Conservation (phyloP, 2,329 filamentous ascomycete genomes). For the Apiospora arundinis region DNA sequence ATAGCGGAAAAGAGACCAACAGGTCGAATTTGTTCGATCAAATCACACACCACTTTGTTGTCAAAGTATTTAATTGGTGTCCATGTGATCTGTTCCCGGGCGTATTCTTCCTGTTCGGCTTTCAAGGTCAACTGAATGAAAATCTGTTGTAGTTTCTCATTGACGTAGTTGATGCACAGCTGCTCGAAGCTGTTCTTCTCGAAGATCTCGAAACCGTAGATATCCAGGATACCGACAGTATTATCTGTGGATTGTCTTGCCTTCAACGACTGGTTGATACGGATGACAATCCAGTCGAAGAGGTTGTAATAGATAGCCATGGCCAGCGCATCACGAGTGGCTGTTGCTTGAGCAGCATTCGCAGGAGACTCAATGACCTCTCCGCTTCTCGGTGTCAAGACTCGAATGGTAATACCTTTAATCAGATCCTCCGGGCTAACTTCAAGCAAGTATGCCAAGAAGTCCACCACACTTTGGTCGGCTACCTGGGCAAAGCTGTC, state of each 20-base stretch:
- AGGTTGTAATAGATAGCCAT: conserved; percentile 98
- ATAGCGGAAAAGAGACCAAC: conserved; percentile 93
- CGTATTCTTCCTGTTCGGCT: conserved; percentile 97
- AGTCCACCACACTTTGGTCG: conserved; percentile 92
- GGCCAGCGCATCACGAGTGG: conserved; percentile 88
- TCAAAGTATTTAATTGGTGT: conserved; percentile 99
- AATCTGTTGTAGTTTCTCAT: conserved; percentile 98
- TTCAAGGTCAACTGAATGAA: conserved; percentile 98
- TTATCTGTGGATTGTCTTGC: conserved; percentile 78
- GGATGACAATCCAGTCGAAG: conserved; percentile 97
- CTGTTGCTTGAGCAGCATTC: conserved; percentile 83
- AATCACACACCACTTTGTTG: conserved; percentile 97
- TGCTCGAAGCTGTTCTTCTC: conserved; percentile 99
- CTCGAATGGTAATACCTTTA: conserved; percentile 86
- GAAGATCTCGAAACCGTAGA: conserved; percentile 99
- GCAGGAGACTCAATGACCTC: conserved; percentile 77
- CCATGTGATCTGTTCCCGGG: conserved; percentile 95
- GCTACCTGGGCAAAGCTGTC: conserved; percentile 84
- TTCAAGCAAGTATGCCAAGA: conserved; percentile 91
- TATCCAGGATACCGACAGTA: conserved; percentile 95
- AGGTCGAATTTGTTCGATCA: conserved; percentile 91
- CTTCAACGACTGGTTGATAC: conserved; percentile 87
- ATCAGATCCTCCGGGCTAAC: conserved; percentile 81
- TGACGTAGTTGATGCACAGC: conserved; percentile 99
- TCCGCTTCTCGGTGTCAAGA: conserved; percentile 73